phyloP scores from a whole-genome alignment of 257 asterid genomes.

The Anisodus tanguticus region DNA sequence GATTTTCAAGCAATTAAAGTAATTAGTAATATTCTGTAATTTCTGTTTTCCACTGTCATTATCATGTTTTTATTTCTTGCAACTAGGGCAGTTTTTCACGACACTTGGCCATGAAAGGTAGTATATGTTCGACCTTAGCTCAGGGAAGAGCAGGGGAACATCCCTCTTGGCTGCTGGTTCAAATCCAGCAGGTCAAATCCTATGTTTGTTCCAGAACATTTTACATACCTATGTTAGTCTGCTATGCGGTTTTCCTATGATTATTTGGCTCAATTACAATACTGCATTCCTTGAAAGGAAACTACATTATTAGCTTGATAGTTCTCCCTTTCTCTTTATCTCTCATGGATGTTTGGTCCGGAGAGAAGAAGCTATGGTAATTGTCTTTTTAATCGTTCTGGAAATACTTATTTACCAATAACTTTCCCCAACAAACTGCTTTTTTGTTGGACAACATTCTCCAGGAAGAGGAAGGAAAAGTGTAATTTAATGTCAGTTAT shows the following conservation, averaged over 20 bases:
- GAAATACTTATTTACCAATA: neutral
- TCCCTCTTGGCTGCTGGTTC: conserved; percentile 43
- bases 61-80: conserved; percentile 16
- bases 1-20: conserved; percentile 7
- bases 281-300: neutral
- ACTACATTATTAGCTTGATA: neutral
- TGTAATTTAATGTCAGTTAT: neutral
- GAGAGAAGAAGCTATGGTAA: neutral
- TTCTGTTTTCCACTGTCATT: neutral
- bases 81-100: neutral
- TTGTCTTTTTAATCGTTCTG: neutral
- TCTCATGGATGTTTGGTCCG: neutral
- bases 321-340: neutral
- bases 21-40: neutral
- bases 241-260: neutral
- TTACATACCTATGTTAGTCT: neutral
- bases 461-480: neutral
- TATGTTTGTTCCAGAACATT: conserved; percentile 1
- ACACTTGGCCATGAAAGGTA: neutral
- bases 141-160: conserved; percentile 42
- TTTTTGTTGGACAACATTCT: neutral
- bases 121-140: conserved; percentile 36
- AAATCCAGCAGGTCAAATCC: conserved; percentile 36
- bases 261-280: conserved; percentile 9
- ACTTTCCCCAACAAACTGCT: neutral